Conservation (phyloP, 1,284 basidiomycete species). For the Apiotrichum akiyoshidainum region DNA sequence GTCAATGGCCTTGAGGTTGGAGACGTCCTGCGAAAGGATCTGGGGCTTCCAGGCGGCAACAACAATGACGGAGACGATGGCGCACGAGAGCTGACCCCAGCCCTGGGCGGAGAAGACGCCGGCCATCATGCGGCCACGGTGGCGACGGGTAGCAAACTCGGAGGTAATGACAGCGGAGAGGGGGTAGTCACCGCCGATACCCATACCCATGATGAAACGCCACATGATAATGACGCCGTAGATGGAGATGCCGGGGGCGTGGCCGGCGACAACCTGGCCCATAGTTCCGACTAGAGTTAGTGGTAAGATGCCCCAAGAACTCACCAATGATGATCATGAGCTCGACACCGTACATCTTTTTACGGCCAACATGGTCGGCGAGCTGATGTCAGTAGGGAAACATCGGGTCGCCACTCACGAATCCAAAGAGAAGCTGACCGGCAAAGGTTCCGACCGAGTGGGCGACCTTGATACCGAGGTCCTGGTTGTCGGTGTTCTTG, state of each 20-base stretch:
- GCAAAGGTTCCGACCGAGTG: slow-evolving; percentile 55
- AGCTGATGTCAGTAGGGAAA: slow-evolving; percentile 17
- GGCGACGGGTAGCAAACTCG: slow-evolving; percentile 71
- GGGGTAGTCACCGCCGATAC: slow-evolving; percentile 64
- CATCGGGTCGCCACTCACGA: slow-evolving; percentile 4
- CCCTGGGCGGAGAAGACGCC: slow-evolving; percentile 56
- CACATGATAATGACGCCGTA: slow-evolving; percentile 69
- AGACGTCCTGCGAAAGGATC: slow-evolving; percentile 56
- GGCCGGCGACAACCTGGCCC: slow-evolving; percentile 57
- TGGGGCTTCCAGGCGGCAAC: slow-evolving; percentile 65
- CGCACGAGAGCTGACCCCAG: slow-evolving; percentile 60
- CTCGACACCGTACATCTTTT: slow-evolving; percentile 54
- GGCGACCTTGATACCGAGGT: slow-evolving; percentile 67
- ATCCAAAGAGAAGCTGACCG: slow-evolving; percentile 54
- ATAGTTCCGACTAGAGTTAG: slow-evolving; percentile 36
- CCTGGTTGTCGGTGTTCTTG: slow-evolving; percentile 57
- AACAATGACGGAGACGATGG: slow-evolving; percentile 66
- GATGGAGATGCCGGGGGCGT: slow-evolving; percentile 61
- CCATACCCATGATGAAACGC: slow-evolving; percentile 60
- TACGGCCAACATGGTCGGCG: slow-evolving; percentile 52
- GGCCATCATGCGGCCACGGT: slow-evolving; percentile 57
- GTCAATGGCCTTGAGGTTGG: slow-evolving; percentile 49
- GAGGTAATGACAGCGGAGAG: slow-evolving; percentile 56
- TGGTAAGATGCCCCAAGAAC: too few species aligned
- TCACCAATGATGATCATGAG: slow-evolving; percentile 34